Conservation (phyloP, 257 asterid species). For the Fraxinus quadrangulata region DNA sequence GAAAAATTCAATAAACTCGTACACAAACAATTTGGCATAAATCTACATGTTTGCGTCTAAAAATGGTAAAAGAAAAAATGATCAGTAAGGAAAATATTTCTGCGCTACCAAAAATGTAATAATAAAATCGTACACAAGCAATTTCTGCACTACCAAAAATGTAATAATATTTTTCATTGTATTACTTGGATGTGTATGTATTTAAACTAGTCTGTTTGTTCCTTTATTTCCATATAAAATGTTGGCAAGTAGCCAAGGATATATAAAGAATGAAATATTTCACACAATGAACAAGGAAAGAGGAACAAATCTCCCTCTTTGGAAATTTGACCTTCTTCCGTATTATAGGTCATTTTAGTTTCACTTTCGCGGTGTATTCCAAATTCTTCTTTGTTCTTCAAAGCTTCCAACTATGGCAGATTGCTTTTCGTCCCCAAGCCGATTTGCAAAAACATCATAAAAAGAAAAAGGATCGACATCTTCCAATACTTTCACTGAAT, state of each 20-base stretch:
- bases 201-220: neutral
- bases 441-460: conserved; percentile 45
- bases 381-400: conserved; percentile 57
- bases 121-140: neutral
- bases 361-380: conserved; percentile 45
- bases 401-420: conserved; percentile 81
- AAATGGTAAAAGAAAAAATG: no score
- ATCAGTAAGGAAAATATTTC: neutral
- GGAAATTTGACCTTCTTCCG: neutral
- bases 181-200: neutral
- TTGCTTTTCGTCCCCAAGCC: conserved; percentile 54
- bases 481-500: conserved; percentile 55
- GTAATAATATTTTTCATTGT: neutral
- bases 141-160: neutral
- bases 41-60: no score
- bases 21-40: no score
- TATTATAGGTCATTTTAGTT: neutral
- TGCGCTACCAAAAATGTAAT: neutral
- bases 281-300: conserved; percentile 1
- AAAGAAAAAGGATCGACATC: conserved; percentile 51
- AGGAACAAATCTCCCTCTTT: neutral
- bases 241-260: conserved; percentile 1
- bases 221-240: neutral
- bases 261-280: conserved; percentile 16
- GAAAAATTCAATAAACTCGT: no score